Evolutionary conservation across 345 rosid genomes (phyloP).

Genomic region (Arabidopsis arenosa): DNA sequence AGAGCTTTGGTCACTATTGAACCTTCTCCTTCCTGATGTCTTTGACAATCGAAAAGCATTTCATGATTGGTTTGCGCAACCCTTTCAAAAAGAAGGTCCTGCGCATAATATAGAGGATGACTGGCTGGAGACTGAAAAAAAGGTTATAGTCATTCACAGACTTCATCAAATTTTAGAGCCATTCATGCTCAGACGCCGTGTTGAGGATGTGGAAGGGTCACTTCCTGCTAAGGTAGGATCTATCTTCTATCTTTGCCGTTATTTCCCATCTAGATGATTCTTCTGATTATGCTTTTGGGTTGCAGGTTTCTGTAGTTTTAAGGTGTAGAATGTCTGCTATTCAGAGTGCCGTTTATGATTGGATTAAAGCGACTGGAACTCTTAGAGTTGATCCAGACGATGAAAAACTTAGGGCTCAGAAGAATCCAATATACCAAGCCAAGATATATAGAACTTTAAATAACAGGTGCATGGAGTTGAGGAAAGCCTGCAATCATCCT

Average conservation of each 20-base stretch:
- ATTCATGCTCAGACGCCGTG: constrained; percentile 99
- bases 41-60: constrained; percentile 98
- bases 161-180: constrained; percentile 99
- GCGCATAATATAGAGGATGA: constrained; percentile 91
- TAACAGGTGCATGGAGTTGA: constrained; percentile 99
- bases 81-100: constrained; percentile 91
- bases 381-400: constrained; percentile 97
- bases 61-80: constrained; percentile 99
- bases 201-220: constrained; percentile 99
- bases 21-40: constrained; percentile 98
- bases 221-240: constrained; percentile 95
- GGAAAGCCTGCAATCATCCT: constrained; percentile 98
- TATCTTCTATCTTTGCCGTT: constrained; percentile 21
- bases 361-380: constrained; percentile 98
- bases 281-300: constrained; percentile 46
- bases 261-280: constrained; percentile 28
- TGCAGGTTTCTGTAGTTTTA: constrained; percentile 90
- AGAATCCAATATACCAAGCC: constrained; percentile 80
- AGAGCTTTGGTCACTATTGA: constrained; percentile 99
- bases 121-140: constrained; percentile 99
- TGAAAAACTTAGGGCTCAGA: constrained; percentile 74
- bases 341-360: constrained; percentile 97
- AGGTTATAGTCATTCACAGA: constrained; percentile 95
- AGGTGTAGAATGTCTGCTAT: constrained; percentile 97
- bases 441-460: constrained; percentile 75